A percentile compares a stretch with the other conserved stretches of the same genome.
phyloP scores from a whole-genome alignment of 352 stramenopile species.

The Phytophthora kernoviae region DNA sequence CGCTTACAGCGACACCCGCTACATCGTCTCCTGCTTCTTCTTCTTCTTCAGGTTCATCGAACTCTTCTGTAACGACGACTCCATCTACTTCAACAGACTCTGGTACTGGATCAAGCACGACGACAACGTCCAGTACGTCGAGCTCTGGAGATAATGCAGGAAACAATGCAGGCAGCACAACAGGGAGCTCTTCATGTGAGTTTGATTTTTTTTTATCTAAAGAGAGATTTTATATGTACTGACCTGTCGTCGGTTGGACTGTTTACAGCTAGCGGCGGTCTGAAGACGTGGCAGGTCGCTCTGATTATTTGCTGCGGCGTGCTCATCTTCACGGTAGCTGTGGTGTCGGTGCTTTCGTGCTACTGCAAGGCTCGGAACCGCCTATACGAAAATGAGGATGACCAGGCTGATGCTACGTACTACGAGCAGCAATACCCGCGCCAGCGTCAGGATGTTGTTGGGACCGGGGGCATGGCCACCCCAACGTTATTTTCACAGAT shows the following conservation, averaged over 20 bases:
- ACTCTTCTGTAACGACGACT: no score
- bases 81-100: constrained; percentile 7
- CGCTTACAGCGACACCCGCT: constrained; percentile 23
- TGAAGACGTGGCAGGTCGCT: constrained; percentile 60
- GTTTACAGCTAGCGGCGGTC: constrained; percentile 25
- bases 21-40: constrained; percentile 10
- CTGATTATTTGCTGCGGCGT: constrained; percentile 63
- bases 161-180: constrained; percentile 12
- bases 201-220: background rate
- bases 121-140: constrained; percentile 12
- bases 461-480: constrained; percentile 13
- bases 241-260: background rate
- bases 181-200: constrained; percentile 13
- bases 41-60: no score
- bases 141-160: constrained; percentile 19
- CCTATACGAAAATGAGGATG: constrained; percentile 54
- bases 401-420: constrained; percentile 44
- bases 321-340: constrained; percentile 53
- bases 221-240: background rate
- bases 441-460: constrained; percentile 15
- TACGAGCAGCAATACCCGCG: constrained; percentile 41
- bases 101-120: constrained; percentile 4
- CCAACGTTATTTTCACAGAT: constrained; percentile 20
- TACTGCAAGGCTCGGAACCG: constrained; percentile 61
- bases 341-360: constrained; percentile 58